Base-by-base conservation (phyloP, 495 filamentous ascomycete species). In the Ramalina peruviana region DNA sequence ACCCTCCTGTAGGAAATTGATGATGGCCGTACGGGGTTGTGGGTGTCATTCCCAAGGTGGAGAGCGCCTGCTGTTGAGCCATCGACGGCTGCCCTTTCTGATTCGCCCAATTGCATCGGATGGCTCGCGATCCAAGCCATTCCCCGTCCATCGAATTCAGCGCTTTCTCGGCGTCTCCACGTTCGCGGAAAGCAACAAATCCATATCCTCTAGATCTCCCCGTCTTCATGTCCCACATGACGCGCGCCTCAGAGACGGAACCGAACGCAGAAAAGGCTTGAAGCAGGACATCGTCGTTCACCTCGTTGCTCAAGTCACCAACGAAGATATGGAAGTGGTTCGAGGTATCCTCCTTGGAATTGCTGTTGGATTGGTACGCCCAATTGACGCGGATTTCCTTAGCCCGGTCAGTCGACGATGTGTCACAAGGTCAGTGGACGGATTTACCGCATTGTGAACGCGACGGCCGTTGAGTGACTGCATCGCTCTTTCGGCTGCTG, bases 171-270 rank as follows among this genome's bases (percentile, higher is more conserved):
- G 92, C 92, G 60, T 99, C 93, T 1, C 74, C 69, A 45, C 89
- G 88, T 19, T 99, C 92, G 50, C 92, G 83, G 78, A 95, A 99
- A 40, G 92, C 93, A 52, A 99, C 92, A 58, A 99, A 99, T 4
- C 92, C 92, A 60, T 99, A 99, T 44, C 92, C 92, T 55, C 92
- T 85, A 43, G 92, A 97, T 49, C 92, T 83, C 51, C 92, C 92
- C 38, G 92, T 99, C 75, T 99, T 99, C 92, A 99, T 99, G 62
- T 99, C 92, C 92, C 92, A 99, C 92, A 99, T 99, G 50, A 99
- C 92, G 54, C 92, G 88, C 51, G 92, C 92, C 68, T 99, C 92
- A n/a, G 93, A 97, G 33, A 99, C 89, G 3, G 80, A 85, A 11
- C 92, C 92, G 65, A 97, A 99, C 36, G 89, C 89, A 38, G 86